phyloP scores from a whole-genome alignment of 2,329 filamentous ascomycete species.

The Dothistroma pini region DNA sequence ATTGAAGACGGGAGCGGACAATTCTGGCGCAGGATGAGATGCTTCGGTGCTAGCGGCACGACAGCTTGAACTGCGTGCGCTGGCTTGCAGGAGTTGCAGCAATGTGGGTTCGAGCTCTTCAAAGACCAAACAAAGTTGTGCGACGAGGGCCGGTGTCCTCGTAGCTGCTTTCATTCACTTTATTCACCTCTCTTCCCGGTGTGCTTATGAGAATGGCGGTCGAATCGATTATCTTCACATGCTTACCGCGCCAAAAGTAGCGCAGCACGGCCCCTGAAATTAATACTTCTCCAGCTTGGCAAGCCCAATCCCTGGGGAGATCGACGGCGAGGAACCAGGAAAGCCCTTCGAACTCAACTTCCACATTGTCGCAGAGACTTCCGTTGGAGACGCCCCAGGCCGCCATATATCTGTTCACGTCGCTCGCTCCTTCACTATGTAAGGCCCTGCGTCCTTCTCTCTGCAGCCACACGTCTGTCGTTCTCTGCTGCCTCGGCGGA shows the following conservation, averaged over 20 bases:
- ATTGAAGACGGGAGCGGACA: slow-evolving; percentile 2
- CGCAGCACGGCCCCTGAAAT: not conserved
- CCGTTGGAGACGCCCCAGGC: not conserved
- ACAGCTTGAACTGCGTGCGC: no score
- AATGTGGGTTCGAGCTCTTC: not conserved
- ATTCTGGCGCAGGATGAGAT: not conserved
- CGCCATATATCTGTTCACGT: not conserved
- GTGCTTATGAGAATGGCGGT: not conserved
- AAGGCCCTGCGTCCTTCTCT: not conserved
- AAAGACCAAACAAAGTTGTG: not conserved
- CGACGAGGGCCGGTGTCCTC: not conserved
- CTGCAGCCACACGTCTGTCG: not conserved
- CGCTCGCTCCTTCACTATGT: not conserved
- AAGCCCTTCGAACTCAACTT: not conserved
- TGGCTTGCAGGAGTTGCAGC: not conserved
- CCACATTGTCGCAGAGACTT: not conserved
- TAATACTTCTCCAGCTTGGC: not conserved
- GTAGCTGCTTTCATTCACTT: not conserved
- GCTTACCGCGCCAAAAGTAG: not conserved
- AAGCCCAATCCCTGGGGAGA: no score
- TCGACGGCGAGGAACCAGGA: no score
- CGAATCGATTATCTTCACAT: not conserved
- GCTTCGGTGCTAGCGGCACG: not conserved
- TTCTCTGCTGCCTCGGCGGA: not conserved
- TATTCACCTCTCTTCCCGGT: slow-evolving; percentile 1